Percentiles rank a stretch among this genome's conserved stretches.
Evolutionary conservation across 139 green algal genomes (phyloP).

Genomic region (Coelastrella sp.): DNA sequence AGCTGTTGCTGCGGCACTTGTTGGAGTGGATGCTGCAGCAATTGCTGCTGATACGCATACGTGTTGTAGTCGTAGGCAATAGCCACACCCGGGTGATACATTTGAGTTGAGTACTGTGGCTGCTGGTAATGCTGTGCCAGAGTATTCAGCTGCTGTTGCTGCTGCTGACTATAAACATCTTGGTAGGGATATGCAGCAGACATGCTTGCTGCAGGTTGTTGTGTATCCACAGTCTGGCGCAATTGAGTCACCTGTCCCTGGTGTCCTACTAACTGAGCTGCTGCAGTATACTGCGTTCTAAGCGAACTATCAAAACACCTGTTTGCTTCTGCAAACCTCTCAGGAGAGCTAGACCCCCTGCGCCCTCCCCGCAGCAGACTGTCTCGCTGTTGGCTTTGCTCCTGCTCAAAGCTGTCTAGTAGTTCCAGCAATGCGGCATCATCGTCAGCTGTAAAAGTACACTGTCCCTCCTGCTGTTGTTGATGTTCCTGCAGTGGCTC

Average conservation of each 20-base stretch:
- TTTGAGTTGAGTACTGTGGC: neutral
- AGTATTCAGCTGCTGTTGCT: neutral
- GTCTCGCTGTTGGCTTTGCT: neutral
- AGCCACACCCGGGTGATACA: neutral
- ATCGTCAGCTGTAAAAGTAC: neutral
- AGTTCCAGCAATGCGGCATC: neutral
- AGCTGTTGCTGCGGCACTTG: too few species aligned
- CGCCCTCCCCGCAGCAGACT: too few species aligned
- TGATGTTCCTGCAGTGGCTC: neutral
- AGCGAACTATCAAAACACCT: too few species aligned
- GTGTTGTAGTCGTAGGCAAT: neutral
- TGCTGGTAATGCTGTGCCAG: neutral
- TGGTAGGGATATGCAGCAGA: neutral
- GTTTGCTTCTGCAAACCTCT: too few species aligned
- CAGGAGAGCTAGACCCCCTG: too few species aligned
- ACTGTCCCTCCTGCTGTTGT: slow-evolving; percentile 16
- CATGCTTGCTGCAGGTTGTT: neutral
- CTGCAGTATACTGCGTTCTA: too few species aligned
- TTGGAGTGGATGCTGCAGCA: neutral
- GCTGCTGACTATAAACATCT: neutral
- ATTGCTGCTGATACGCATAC: neutral
- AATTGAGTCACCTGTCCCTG: too few species aligned
- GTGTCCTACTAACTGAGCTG: neutral
- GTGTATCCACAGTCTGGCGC: too few species aligned
- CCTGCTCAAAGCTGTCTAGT: neutral